Conservation (phyloP, 495 filamentous ascomycete genomes). For the Staphylotrichum longicolle region DNA sequence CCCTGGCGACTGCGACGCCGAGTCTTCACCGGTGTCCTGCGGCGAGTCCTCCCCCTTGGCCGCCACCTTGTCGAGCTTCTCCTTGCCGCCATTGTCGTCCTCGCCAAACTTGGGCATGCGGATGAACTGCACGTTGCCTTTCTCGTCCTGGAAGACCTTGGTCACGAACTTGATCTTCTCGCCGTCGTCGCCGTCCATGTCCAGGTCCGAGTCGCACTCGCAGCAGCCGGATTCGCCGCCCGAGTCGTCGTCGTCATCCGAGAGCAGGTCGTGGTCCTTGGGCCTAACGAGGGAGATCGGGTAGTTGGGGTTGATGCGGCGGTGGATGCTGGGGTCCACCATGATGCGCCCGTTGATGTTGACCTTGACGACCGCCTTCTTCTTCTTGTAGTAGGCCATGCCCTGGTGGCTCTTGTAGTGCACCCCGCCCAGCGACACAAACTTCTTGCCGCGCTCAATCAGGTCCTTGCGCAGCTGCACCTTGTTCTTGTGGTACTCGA, state of each 20-base stretch:
- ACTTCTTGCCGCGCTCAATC: constrained; percentile 83
- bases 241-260: constrained; percentile 54
- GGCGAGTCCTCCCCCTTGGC: constrained; percentile 27
- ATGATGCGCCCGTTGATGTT: constrained; percentile 90
- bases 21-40: constrained; percentile 46
- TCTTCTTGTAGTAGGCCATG: constrained; percentile 81
- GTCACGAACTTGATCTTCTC: constrained; percentile 55
- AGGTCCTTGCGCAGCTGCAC: constrained; percentile 62
- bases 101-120: constrained; percentile 50
- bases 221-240: constrained; percentile 53
- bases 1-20: constrained; percentile 25
- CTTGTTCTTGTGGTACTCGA: constrained; percentile 78
- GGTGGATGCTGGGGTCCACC: constrained; percentile 84
- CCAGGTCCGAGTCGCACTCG: constrained; percentile 45
- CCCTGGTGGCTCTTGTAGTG: constrained; percentile 84
- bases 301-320: constrained; percentile 87
- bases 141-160: constrained; percentile 64
- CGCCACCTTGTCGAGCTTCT: constrained; percentile 65
- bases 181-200: constrained; percentile 40
- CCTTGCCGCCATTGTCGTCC: constrained; percentile 56
- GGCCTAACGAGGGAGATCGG: constrained; percentile 74
- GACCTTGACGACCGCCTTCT: constrained; percentile 74
- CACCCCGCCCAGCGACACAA: constrained; percentile 75
- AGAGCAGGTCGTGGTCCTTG: constrained; percentile 68
- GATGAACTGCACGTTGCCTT: constrained; percentile 58